Evolutionary conservation across 1,139 yeast species (phyloP).

Genomic region (Saccharomyces hybrid): DNA sequence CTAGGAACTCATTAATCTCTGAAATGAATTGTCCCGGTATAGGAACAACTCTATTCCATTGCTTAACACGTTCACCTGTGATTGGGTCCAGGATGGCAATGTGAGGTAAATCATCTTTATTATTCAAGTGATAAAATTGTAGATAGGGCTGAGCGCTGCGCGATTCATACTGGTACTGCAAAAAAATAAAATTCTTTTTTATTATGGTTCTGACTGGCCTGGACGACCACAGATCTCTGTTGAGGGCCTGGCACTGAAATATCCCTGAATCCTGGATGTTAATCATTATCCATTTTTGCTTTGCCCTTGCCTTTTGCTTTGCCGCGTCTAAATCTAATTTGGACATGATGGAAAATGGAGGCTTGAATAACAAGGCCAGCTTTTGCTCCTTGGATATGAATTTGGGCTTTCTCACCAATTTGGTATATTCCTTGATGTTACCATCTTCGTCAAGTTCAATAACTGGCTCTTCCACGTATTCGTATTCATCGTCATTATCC

Average conservation of each 20-base stretch:
- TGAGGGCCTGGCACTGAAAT: constrained; percentile 81
- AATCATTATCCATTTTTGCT: constrained; percentile 73
- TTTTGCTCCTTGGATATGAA: constrained; percentile 35
- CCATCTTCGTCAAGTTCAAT: constrained; percentile 33
- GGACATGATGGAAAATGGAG: constrained; percentile 85
- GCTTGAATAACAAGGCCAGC: constrained; percentile 75
- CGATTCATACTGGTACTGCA: constrained; percentile 76
- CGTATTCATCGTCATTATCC: constrained; percentile 25
- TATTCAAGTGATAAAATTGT: constrained; percentile 58
- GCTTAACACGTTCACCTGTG: constrained; percentile 80
- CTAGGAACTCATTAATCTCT: constrained; percentile 53
- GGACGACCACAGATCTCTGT: constrained; percentile 90
- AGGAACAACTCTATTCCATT: constrained; percentile 65
- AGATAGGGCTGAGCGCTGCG: constrained; percentile 63
- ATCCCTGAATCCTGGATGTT: constrained; percentile 82
- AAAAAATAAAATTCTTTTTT: constrained; percentile 61
- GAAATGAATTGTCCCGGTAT: constrained; percentile 49
- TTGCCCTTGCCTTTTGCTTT: constrained; percentile 52
- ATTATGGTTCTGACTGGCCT: constrained; percentile 55
- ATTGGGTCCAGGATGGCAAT: constrained; percentile 89
- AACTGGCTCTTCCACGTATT: constrained; percentile 30
- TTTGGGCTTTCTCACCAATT: constrained; percentile 24
- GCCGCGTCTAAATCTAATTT: constrained; percentile 65
- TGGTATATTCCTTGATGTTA: constrained; percentile 23
- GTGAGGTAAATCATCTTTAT: constrained; percentile 60